phyloP scores from a whole-genome alignment of 2,329 filamentous ascomycete genomes.

The Helotiales sp. region DNA sequence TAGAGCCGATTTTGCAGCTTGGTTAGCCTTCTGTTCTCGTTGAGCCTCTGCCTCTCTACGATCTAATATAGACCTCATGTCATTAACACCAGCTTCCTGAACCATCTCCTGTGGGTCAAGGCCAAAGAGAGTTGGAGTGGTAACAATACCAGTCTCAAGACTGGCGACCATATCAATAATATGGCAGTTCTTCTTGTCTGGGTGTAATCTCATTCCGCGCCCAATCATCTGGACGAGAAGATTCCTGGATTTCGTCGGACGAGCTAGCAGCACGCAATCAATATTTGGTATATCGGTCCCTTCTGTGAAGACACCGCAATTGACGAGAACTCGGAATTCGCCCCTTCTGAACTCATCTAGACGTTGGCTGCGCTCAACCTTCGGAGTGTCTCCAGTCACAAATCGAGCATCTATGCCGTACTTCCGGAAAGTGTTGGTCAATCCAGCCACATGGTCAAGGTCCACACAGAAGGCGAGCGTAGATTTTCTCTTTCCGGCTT shows the following conservation, averaged over 20 bases:
- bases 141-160: constrained; percentile 80
- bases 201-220: constrained; percentile 80
- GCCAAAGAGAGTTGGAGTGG: constrained; percentile 89
- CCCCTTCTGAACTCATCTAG: constrained; percentile 75
- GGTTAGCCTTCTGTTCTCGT: constrained; percentile 16
- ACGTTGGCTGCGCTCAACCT: constrained; percentile 64
- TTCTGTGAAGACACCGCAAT: constrained; percentile 96
- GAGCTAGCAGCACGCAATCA: constrained; percentile 84
- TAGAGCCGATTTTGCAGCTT: not conserved
- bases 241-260: constrained; percentile 91
- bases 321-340: constrained; percentile 84
- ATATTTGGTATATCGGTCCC: constrained; percentile 98
- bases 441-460: constrained; percentile 71
- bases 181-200: constrained; percentile 85
- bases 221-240: constrained; percentile 97
- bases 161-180: constrained; percentile 95
- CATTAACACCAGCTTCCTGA: constrained; percentile 60
- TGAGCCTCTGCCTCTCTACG: constrained; percentile 45
- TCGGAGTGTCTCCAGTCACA: constrained; percentile 80
- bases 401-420: constrained; percentile 81
- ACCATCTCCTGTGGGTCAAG: constrained; percentile 82
- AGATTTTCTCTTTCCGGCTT: constrained; percentile 71
- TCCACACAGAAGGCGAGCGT: constrained; percentile 96
- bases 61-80: constrained; percentile 57
- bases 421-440: constrained; percentile 75